These are phyloP conservation scores for Thinopyrum elongatum DNA, from an alignment of 176 grass and related monocot genomes.

Conservation along the genomic window DNA sequence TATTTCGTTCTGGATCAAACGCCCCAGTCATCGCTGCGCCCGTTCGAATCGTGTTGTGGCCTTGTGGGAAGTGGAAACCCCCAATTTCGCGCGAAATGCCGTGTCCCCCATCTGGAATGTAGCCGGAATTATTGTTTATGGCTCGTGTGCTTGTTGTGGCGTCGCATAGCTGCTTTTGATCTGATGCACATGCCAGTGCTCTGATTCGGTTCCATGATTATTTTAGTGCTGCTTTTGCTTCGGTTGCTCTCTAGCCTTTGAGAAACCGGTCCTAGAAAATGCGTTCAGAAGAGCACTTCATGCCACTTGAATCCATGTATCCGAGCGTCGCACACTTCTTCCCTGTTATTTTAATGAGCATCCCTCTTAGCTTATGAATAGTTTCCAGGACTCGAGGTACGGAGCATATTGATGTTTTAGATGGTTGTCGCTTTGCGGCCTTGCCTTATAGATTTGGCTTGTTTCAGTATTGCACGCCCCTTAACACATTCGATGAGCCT, in stretches of 20 bases:
- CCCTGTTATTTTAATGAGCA: neutral
- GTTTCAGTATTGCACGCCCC: neutral
- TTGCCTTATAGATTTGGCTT: neutral
- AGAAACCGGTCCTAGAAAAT: neutral
- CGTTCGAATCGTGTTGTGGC: constrained; percentile 6
- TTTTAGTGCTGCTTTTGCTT: too few species aligned
- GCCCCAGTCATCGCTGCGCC: neutral
- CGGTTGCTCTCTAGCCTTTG: neutral
- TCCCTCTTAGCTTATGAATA: neutral
- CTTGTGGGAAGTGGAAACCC: neutral
- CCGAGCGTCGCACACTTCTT: neutral
- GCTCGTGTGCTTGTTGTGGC: neutral
- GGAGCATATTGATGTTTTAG: neutral
- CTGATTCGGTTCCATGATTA: neutral
- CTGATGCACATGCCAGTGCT: neutral
- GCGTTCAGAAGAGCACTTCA: neutral
- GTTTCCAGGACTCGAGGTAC: neutral
- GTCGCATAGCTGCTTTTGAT: neutral
- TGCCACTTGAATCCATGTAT: neutral
- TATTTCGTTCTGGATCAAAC: neutral
- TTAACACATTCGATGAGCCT: neutral
- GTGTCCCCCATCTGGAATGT: neutral
- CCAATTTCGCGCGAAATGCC: neutral
- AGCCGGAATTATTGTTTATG: neutral
- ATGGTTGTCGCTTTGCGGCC: neutral